Evolutionary conservation across 2,329 filamentous ascomycete species (phyloP).

Genomic region (Aspergillus luchuensis): DNA sequence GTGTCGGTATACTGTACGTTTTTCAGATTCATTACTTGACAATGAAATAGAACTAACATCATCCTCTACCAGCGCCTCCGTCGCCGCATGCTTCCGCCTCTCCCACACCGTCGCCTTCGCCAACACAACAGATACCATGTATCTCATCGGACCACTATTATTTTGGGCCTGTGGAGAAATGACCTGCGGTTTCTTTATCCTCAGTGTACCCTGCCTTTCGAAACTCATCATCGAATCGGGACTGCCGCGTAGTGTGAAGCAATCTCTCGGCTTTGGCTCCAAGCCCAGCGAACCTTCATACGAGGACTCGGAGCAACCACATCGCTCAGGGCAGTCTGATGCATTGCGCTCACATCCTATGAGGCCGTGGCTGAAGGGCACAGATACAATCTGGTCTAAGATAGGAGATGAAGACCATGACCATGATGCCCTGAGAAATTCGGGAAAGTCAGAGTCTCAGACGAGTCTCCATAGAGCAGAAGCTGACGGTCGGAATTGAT

Average conservation of each 20-base stretch:
- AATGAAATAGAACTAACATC: neutral
- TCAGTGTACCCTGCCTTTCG: slow-evolving; percentile 43
- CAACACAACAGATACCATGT: slow-evolving; percentile 31
- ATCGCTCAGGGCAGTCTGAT: neutral
- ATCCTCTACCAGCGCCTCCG: slow-evolving; percentile 37
- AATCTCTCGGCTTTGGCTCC: neutral
- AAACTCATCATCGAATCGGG: slow-evolving; percentile 38
- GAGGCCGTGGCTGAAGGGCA: neutral
- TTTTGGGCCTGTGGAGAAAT: slow-evolving; percentile 52
- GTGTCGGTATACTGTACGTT: slow-evolving; percentile 37
- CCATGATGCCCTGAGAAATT: neutral
- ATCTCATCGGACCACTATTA: slow-evolving; percentile 41
- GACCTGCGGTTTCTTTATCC: slow-evolving; percentile 50
- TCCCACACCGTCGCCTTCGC: slow-evolving; percentile 19
- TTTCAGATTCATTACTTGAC: neutral
- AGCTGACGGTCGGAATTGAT: neutral
- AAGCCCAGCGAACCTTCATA: neutral
- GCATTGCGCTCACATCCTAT: neutral
- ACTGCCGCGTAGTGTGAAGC: neutral
- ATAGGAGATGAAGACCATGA: neutral
- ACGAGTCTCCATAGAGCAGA: neutral
- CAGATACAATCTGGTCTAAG: neutral
- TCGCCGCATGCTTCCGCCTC: slow-evolving; percentile 46
- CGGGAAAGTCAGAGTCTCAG: neutral
- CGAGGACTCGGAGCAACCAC: neutral